Evolutionary conservation across 768 basidiomycete genomes (phyloP).

Genomic region (Phlebiopsis gigantea): DNA sequence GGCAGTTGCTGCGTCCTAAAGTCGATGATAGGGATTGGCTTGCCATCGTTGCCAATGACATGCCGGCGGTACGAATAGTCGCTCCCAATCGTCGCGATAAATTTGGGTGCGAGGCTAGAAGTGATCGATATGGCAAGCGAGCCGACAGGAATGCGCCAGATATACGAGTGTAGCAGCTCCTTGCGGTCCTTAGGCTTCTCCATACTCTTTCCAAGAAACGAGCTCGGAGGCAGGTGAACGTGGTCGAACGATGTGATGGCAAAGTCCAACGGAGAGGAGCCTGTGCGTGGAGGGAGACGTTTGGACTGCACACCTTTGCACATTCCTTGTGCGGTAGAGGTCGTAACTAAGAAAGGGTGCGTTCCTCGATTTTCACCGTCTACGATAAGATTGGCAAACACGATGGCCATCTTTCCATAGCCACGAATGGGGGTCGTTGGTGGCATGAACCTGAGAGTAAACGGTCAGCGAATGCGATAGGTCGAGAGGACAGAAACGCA

Average conservation of each 20-base stretch:
- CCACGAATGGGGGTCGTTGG: neutral
- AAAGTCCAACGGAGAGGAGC: constrained; percentile 17
- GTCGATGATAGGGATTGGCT: neutral
- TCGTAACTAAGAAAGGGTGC: constrained; percentile 4
- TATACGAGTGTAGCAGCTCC: neutral
- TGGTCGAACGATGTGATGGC: constrained; percentile 13
- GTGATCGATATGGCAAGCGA: constrained; percentile 1
- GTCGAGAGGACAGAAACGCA: no score
- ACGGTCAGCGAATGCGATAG: no score
- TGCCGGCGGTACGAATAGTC: constrained; percentile 6
- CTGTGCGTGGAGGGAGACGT: constrained; percentile 15
- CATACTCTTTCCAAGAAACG: constrained; percentile 1
- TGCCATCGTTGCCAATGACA: neutral
- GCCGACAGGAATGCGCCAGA: constrained; percentile 5
- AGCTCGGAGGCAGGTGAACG: constrained; percentile 10
- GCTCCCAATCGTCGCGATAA: neutral
- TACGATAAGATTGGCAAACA: constrained; percentile 8
- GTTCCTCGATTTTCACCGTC: constrained; percentile 1
- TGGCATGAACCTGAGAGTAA: constrained; percentile 8
- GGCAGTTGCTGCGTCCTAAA: constrained; percentile 7
- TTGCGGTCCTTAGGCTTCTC: neutral
- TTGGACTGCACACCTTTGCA: constrained; percentile 1
- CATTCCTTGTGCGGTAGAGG: neutral
- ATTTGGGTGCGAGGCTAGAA: neutral
- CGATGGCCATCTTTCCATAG: neutral